A percentile compares a stretch with the other conserved stretches of the same genome.
Evolutionary conservation across 768 basidiomycete genomes (phyloP).

Genomic region (Tulasnella sp.): DNA sequence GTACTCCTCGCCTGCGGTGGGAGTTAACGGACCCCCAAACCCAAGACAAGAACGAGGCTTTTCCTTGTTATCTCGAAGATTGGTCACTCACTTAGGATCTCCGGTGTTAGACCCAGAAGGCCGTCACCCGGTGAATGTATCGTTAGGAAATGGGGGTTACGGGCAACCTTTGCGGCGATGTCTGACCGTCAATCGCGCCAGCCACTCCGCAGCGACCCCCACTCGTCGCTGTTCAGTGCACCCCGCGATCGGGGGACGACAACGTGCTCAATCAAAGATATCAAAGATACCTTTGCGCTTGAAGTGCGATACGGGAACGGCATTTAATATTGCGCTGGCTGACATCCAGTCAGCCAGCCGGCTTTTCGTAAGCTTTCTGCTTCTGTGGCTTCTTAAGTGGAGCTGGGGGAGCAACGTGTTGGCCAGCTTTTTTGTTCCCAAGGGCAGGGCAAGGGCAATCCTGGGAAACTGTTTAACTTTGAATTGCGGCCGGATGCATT

Average conservation of each 20-base stretch:
- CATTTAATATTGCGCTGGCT: neutral
- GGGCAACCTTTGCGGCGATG: neutral
- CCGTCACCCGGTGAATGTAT: neutral
- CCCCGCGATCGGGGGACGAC: neutral
- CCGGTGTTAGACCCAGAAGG: neutral
- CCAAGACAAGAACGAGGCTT: neutral
- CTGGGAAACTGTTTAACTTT: neutral
- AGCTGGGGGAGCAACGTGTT: constrained; percentile 12
- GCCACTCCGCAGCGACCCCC: neutral
- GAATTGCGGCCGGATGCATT: neutral
- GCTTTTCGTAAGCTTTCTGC: constrained; percentile 1
- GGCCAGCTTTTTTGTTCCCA: neutral
- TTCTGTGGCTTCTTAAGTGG: neutral
- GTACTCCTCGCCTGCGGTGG: neutral
- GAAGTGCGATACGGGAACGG: neutral
- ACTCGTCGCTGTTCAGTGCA: neutral
- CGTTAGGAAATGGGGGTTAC: too few species aligned
- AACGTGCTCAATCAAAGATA: neutral
- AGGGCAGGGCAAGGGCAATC: neutral
- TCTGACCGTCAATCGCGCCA: neutral
- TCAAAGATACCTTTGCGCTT: neutral
- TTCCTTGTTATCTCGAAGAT: neutral
- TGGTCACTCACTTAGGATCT: neutral
- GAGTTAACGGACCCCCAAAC: neutral
- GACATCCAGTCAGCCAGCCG: neutral